phyloP scores from a whole-genome alignment of 2,329 filamentous ascomycete genomes.

The Ciborinia camelliae region DNA sequence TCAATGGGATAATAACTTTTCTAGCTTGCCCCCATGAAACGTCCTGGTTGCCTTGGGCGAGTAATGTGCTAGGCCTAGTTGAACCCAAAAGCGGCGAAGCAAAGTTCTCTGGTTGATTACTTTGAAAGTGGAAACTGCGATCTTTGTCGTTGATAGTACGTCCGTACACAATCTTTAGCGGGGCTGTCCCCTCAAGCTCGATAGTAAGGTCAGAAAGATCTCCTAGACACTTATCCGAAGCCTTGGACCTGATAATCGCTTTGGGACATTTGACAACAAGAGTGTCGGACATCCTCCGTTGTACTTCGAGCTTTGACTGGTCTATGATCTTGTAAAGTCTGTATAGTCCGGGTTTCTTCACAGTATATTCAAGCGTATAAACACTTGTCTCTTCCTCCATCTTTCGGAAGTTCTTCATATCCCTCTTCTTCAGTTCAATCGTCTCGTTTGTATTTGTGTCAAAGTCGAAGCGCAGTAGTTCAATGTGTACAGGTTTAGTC shows the following conservation, averaged over 20 bases:
- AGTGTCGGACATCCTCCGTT: slow-evolving; percentile 69
- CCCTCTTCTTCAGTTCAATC: slow-evolving; percentile 68
- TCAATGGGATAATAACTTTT: slow-evolving; percentile 75
- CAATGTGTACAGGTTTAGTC: slow-evolving; percentile 82
- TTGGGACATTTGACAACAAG: slow-evolving; percentile 84
- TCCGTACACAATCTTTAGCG: slow-evolving; percentile 89
- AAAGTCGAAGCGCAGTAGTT: slow-evolving; percentile 82
- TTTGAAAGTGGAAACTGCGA: slow-evolving; percentile 85
- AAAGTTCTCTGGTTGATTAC: slow-evolving; percentile 84
- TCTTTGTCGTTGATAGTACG: slow-evolving; percentile 80
- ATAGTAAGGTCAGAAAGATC: slow-evolving; percentile 84
- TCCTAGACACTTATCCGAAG: slow-evolving; percentile 71
- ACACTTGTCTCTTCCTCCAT: slow-evolving; percentile 58
- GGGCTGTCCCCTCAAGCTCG: slow-evolving; percentile 83
- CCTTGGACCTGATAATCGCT: slow-evolving; percentile 65
- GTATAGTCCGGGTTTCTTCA: slow-evolving; percentile 88
- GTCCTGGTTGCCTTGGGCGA: slow-evolving; percentile 59
- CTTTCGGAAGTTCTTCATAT: slow-evolving; percentile 66
- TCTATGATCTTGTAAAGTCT: slow-evolving; percentile 81
- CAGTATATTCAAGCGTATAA: slow-evolving; percentile 61
- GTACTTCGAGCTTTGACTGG: slow-evolving; percentile 90
- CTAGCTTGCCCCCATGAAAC: slow-evolving; percentile 77
- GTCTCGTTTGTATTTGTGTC: slow-evolving; percentile 77
- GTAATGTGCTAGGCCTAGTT: slow-evolving; percentile 53
- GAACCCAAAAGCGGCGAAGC: slow-evolving; percentile 70